Evolutionary conservation across 192 early-diverging fungal genomes (phyloP).

Genomic region (Chytriomyces confervae): DNA sequence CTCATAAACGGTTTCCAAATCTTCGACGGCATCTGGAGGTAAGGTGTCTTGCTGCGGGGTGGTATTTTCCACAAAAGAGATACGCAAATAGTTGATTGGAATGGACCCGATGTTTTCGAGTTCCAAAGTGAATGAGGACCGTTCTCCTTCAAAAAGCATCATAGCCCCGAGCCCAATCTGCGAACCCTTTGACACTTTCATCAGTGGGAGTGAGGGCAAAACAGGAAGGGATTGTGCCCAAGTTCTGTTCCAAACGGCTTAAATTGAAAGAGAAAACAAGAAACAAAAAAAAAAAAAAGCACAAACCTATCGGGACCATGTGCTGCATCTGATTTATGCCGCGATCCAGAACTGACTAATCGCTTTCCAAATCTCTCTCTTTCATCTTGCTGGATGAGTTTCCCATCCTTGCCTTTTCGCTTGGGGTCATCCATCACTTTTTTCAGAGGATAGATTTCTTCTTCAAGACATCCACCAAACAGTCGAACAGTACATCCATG

Average conservation of each 20-base stretch:
- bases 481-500: conserved; percentile 70
- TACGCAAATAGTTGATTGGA: conserved; percentile 70
- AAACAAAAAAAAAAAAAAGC: not conserved
- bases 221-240: conserved; percentile 62
- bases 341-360: not conserved
- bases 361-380: conserved; percentile 48
- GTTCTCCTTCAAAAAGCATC: conserved; percentile 85
- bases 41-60: conserved; percentile 1
- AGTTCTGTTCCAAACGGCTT: not conserved
- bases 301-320: not conserved
- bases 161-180: conserved; percentile 67
- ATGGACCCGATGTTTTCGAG: conserved; percentile 79
- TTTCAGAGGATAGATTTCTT: conserved; percentile 56
- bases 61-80: conserved; percentile 51
- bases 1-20: conserved; percentile 76
- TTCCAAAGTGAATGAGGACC: conserved; percentile 65
- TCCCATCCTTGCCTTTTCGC: conserved; percentile 62
- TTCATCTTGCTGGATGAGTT: conserved; percentile 48
- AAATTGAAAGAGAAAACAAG: not conserved
- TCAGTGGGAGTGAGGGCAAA: conserved; percentile 68
- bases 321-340: not conserved
- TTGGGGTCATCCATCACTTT: conserved; percentile 59
- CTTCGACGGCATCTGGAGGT: conserved; percentile 57
- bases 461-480: conserved; percentile 73
- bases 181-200: conserved; percentile 66